These are phyloP conservation scores for Aspergillus kassunensis DNA, from an alignment of 495 filamentous ascomycete species.

Conservation along the genomic window DNA sequence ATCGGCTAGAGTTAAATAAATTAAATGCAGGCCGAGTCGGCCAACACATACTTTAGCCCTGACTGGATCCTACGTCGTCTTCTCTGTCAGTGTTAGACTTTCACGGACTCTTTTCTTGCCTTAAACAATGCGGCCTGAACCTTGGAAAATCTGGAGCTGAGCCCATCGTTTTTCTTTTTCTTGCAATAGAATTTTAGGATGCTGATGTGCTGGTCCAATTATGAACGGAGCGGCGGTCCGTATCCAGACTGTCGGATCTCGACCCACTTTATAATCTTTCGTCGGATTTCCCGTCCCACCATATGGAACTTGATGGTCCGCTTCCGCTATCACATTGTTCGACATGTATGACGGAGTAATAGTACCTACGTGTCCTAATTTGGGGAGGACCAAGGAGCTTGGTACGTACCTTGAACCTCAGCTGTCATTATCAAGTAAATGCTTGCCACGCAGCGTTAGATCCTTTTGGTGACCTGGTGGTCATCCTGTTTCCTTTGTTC, in stretches of 20 bases:
- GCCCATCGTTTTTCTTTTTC: too few relatives aligned
- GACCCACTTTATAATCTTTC: conserved; percentile 14
- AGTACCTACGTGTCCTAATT: too few relatives aligned
- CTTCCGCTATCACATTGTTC: too few relatives aligned
- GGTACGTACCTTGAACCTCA: too few relatives aligned
- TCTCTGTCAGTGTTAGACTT: not conserved
- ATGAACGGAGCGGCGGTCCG: conserved; percentile 17
- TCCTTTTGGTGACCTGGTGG: too few relatives aligned
- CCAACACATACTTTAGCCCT: not conserved
- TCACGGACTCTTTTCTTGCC: not conserved
- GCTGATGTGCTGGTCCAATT: conserved; percentile 6
- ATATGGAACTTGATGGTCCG: too few relatives aligned
- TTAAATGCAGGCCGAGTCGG: not conserved
- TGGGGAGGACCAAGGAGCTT: too few relatives aligned
- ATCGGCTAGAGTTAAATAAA: conserved; percentile 11
- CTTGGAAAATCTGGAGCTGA: too few relatives aligned
- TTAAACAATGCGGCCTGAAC: not conserved
- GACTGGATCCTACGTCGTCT: not conserved
- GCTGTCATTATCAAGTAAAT: too few relatives aligned
- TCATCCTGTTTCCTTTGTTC: too few relatives aligned
- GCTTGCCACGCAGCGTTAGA: too few relatives aligned
- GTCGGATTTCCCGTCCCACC: conserved; percentile 18
- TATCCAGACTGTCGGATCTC: conserved; percentile 25
- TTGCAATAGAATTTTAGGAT: not conserved
- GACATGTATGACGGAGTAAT: too few relatives aligned